Conservation (phyloP, 768 basidiomycete species). For the Scleroderma bovista region DNA sequence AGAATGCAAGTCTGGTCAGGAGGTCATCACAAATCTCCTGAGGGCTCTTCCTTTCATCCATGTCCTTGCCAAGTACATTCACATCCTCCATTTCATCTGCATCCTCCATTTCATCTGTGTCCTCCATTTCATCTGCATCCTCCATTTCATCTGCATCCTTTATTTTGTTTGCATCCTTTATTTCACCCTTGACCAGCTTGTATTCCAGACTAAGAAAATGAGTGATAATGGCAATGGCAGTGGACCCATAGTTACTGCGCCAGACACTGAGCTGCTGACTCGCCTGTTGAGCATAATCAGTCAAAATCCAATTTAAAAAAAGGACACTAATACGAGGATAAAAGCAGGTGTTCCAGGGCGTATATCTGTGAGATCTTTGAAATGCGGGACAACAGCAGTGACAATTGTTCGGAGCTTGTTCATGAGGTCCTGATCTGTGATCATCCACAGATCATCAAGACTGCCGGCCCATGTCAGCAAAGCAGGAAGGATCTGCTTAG, state of each 20-base stretch:
- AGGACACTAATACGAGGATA: neutral
- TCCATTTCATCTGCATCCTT: no score
- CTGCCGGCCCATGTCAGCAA: neutral
- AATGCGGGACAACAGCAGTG: neutral
- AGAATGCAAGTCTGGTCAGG: no score
- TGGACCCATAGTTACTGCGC: neutral
- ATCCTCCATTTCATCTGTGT: no score
- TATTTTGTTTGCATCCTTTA: no score
- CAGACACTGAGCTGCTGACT: neutral
- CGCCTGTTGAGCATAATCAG: neutral
- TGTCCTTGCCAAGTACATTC: no score
- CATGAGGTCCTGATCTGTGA: neutral
- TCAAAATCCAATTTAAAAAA: neutral
- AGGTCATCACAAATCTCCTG: no score
- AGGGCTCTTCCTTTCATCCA: no score
- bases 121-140: no score
- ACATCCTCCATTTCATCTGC: no score
- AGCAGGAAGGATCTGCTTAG: neutral
- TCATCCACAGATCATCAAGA: neutral
- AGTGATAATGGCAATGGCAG: neutral
- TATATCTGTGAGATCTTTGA: neutral
- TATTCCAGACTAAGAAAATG: neutral
- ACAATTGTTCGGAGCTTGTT: neutral
- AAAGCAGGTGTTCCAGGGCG: neutral
- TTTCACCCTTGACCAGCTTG: no score